A percentile compares a stretch with the other conserved stretches of the same genome.
phyloP scores from a whole-genome alignment of 2,329 filamentous ascomycete genomes.

The Fusarium veterinarium region DNA sequence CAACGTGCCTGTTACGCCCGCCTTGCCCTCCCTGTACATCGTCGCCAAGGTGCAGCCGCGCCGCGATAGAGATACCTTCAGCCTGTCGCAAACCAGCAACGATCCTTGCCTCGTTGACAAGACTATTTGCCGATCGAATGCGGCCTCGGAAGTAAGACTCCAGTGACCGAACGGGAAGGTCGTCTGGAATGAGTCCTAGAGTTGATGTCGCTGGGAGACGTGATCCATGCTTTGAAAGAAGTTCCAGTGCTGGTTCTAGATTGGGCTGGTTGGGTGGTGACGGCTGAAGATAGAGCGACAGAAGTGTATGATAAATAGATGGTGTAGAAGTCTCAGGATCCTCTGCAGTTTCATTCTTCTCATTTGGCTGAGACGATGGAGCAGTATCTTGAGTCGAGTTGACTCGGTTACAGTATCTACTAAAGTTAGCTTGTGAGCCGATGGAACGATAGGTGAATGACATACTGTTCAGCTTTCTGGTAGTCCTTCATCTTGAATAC shows the following conservation, averaged over 20 bases:
- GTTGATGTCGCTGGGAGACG: conserved; percentile 89
- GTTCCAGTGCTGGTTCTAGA: conserved; percentile 81
- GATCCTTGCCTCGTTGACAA: conserved; percentile 83
- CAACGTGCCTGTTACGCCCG: conserved; percentile 73
- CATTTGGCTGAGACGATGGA: conserved; percentile 49
- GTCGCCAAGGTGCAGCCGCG: conserved; percentile 78
- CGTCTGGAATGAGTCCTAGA: conserved; percentile 84
- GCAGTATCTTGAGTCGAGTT: conserved; percentile 70
- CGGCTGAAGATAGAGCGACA: conserved; percentile 89
- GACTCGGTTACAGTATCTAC: conserved; percentile 87
- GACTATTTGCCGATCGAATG: conserved; percentile 85
- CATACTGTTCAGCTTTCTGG: conserved; percentile 90
- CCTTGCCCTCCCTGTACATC: conserved; percentile 63
- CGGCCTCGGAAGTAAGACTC: conserved; percentile 92
- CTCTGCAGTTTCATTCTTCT: conserved; percentile 48
- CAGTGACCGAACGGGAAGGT: conserved; percentile 80
- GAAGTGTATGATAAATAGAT: conserved; percentile 91
- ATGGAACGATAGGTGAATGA: conserved; percentile 27
- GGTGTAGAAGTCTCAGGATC: conserved; percentile 65
- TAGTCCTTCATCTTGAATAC: conserved; percentile 94
- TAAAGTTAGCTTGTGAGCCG: conserved; percentile 33
- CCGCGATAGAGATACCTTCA: conserved; percentile 81
- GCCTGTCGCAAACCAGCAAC: conserved; percentile 81
- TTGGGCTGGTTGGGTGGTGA: conserved; percentile 77
- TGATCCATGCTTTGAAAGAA: conserved; percentile 93